Base-by-base conservation (phyloP, 176 grass and related monocot genomes). In the Eleusine indica region DNA sequence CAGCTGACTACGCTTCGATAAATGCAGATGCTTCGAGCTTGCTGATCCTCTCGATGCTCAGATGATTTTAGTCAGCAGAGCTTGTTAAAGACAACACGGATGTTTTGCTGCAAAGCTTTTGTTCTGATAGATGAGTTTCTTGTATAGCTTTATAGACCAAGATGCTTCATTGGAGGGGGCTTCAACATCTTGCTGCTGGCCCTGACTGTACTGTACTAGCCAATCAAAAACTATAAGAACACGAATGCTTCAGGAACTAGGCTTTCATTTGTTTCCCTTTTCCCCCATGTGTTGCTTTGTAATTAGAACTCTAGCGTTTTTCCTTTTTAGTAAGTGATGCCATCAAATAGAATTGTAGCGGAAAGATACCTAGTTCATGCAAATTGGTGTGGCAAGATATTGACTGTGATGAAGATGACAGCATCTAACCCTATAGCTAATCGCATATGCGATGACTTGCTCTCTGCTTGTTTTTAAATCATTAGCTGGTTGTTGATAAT, bases 11-110 rank as follows among this genome's bases (percentile, higher is more conserved):
- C 17, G 66, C 66, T 64, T 74, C 44, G 32, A 57, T 82, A 29
- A 66, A 73, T 93, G 88, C 91, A 93, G 90, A 82, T 87, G 48
- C 53, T 89, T 82, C 71, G 68, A 82, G 90, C 88, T 89, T 87
- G 88, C 87, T 87, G 83, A 89, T 84, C 83, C 58, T 38, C 58
- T 64, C 29, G 64, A 61, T 60, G 52, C 15, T 81, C 39, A 43
- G 58, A 82, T 73, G 67, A 38, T 81, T 91, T 84, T 73, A 52
- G 43, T 63, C 42, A 56, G 70, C 49, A 61, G 54, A 83, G 75
- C 77, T 75, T 65, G 84, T 78, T 51, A 17, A 6, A 49, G 75
- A 65, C 56, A 66, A 82, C 41, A 42, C 70, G 19, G 12, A 17
- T 80, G 76, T 88, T 86, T 19, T 86, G 73, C 65, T 74, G 65